Evolutionary conservation across 495 filamentous ascomycete species (phyloP).

Genomic region (Parmelia sp.): DNA sequence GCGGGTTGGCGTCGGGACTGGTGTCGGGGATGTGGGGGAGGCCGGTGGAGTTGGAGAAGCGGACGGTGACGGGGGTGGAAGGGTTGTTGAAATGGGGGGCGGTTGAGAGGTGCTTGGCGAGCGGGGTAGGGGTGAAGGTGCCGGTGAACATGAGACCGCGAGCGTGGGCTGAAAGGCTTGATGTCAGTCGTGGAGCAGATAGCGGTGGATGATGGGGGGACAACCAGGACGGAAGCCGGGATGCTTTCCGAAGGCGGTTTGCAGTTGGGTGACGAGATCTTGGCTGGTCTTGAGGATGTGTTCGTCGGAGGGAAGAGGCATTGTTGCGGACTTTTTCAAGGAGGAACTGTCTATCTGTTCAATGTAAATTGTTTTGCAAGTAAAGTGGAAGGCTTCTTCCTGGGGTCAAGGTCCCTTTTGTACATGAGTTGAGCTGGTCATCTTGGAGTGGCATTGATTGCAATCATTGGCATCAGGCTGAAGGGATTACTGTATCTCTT

Average conservation of each 20-base stretch:
- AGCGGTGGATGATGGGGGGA: background rate
- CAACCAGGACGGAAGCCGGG: slow-evolving; percentile 43
- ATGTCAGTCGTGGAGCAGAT: background rate
- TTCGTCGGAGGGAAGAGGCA: slow-evolving; percentile 42
- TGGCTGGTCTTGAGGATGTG: slow-evolving; percentile 37
- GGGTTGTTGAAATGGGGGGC: slow-evolving; percentile 45
- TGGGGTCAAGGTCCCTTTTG: background rate
- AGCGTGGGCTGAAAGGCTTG: slow-evolving; percentile 41
- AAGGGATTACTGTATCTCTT: background rate
- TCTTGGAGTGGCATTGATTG: background rate
- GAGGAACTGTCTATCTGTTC: background rate
- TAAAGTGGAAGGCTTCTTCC: background rate
- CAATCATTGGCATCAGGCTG: background rate
- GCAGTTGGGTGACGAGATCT: slow-evolving; percentile 35
- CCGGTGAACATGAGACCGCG: slow-evolving; percentile 44
- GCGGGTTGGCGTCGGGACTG: slow-evolving; percentile 42
- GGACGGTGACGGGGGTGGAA: slow-evolving; percentile 42
- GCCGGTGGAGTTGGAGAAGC: slow-evolving; percentile 50
- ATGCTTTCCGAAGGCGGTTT: slow-evolving; percentile 40
- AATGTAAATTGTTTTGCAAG: background rate
- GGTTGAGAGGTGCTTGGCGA: slow-evolving; percentile 38
- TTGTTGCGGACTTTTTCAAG: slow-evolving; percentile 7
- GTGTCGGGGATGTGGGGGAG: slow-evolving; percentile 47
- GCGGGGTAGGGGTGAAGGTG: slow-evolving; percentile 42
- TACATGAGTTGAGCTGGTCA: background rate